A percentile compares a stretch with the other conserved stretches of the same genome.
Evolutionary conservation across 140 eudicot genomes (phyloP).

Genomic region (Bidens hawaiensis): DNA sequence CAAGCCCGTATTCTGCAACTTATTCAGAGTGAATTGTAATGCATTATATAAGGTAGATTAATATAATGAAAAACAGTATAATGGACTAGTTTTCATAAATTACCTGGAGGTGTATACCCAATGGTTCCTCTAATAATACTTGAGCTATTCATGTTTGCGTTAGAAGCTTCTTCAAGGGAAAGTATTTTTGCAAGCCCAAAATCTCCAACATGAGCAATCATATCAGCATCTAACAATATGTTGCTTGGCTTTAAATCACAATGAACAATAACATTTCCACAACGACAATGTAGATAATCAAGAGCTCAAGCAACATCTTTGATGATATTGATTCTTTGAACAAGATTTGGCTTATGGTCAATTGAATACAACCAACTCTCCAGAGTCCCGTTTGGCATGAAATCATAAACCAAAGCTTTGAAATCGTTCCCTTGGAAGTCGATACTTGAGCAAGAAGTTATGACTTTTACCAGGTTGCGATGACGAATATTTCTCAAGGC

Average conservation of each 20-base stretch:
- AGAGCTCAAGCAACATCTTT: no score
- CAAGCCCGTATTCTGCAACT: slow-evolving; percentile 19
- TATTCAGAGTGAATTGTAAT: background rate
- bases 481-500: no score
- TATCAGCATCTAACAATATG: no score
- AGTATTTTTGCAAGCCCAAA: slow-evolving; percentile 38
- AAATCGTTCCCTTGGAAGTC: slow-evolving; percentile 44
- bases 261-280: no score
- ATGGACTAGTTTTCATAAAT: background rate
- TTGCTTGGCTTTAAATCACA: no score
- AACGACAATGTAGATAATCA: no score
- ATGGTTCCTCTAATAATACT: slow-evolving; percentile 23
- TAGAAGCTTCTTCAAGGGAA: background rate
- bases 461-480: no score
- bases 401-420: slow-evolving; percentile 42
- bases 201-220: slow-evolving; percentile 38
- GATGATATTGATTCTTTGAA: no score
- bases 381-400: no score
- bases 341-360: background rate
- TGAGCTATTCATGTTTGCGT: slow-evolving; percentile 13
- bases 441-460: no score
- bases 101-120: slow-evolving; percentile 37
- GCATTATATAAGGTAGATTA: no score
- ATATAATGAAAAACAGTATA: background rate
- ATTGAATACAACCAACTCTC: slow-evolving; percentile 29